These are phyloP conservation scores for Lentinula edodes DNA, from an alignment of 768 basidiomycete genomes.

Conservation along the genomic window DNA sequence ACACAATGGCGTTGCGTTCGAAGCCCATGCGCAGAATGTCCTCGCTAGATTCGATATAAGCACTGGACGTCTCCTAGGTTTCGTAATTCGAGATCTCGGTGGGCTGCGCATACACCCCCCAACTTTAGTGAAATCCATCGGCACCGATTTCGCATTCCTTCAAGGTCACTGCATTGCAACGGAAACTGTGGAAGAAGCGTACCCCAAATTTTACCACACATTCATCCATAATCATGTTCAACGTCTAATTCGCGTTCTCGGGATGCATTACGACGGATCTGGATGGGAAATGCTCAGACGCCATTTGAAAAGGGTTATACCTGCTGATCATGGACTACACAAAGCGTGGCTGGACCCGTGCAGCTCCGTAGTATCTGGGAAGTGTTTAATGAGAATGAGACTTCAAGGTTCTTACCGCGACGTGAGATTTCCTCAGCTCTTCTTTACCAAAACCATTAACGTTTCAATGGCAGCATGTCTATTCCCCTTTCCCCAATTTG, in stretches of 20 bases:
- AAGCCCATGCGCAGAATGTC: conserved; percentile 57
- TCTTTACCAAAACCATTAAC: not conserved
- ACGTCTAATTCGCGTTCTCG: conserved; percentile 47
- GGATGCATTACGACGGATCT: conserved; percentile 43
- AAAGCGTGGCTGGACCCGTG: conserved; percentile 39
- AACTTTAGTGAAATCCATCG: conserved; percentile 42
- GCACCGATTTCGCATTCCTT: conserved; percentile 45
- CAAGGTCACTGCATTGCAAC: conserved; percentile 49
- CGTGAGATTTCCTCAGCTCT: conserved; percentile 26
- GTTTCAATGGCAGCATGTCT: conserved; percentile 36
- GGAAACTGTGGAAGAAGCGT: conserved; percentile 40
- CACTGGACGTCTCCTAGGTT: conserved; percentile 40
- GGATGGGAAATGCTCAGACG: conserved; percentile 47
- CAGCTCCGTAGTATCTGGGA: conserved; percentile 38
- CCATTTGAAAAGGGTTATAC: conserved; percentile 40
- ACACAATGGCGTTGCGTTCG: conserved; percentile 53
- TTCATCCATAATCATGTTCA: conserved; percentile 58
- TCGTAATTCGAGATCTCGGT: conserved; percentile 53
- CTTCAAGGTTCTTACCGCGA: conserved; percentile 51
- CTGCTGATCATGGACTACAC: conserved; percentile 38
- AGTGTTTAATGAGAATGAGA: conserved; percentile 56
- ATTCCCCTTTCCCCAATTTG: conserved; percentile 48
- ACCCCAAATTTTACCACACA: conserved; percentile 55
- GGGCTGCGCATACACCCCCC: conserved; percentile 50
- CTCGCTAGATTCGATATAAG: conserved; percentile 39